Evolutionary conservation across 352 stramenopile genomes (phyloP), one percentile per base, ranked within the genome.

Genomic region (Pythium guiyangense): DNA sequence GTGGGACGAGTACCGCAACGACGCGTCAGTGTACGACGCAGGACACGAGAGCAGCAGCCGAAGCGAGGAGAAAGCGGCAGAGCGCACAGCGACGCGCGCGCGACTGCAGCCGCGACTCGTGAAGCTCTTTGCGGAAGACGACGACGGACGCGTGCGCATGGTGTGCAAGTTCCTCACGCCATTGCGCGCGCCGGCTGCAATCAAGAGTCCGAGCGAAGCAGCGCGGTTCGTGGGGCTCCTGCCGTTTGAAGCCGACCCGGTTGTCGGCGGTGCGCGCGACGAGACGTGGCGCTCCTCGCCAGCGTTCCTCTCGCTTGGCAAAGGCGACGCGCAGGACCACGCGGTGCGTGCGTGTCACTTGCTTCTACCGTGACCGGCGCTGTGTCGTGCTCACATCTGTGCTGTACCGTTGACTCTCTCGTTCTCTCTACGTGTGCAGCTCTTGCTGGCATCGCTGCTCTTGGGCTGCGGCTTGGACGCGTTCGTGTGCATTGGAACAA

Each of bases 401-500:
- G 34, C 20, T 57, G 18, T 48, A 6, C 26, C 5, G 9, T 11
- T 47, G 37, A 27, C 45, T 46, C 22, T 56, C 31, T 18, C 25
- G 18, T 18, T 48, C 27, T 59, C 25, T 54, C 45, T 54, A 17
- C 52, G n/a, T 59, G 0, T 49, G 22, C 67, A 93, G 83, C 29
- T 91, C 9, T 63, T 97, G 31, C 73, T 97, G 11, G 85, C 81
- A 17, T 96, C 86, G 15, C 56, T 97, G 15, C 69, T 97, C 9
- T 65, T 96, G 6, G 88, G 91, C 18, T 97, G 90, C 59, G 90
- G 90, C 0, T 64, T 97, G 2, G 80, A 95, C 50, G 86, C 87
- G 3, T 97, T 82, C 63, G 81, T 96, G 14, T 91, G 80, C 48
- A 85, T 96, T n/a, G 87, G 88, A 8, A 91, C 70, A 6, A 73